Evolutionary conservation across 1,284 basidiomycete genomes (phyloP), one percentile per base, ranked within the genome.

Genomic region (Trichosporon sp.): DNA sequence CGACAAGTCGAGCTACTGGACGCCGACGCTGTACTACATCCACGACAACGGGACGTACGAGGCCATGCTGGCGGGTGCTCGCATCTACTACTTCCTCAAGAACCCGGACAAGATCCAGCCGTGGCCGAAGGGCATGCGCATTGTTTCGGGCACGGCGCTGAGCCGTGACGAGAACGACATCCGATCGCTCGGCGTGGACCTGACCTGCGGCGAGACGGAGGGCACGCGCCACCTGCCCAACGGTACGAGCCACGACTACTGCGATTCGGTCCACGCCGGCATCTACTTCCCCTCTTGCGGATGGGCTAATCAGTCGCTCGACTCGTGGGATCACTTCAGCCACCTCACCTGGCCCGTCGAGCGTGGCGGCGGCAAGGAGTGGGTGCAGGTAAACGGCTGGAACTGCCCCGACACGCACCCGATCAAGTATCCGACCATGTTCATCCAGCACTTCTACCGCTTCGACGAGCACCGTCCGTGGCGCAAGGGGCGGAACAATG

Each of bases 1-100:
- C 58, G 77, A 78, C 66, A 73, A 71, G 69, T 75, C 73, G n/a
- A 80, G 75, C 68, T 79, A 78, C 64, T 78, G 78, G 75, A 56
- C 69, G 2, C 76, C 77, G 68, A 40, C 40, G 19, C 25, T 63
- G 21, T 65, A 65, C 52, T 59, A 58, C 56, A 61, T 65, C n/a
- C 56, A 65, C 58, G 64, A 58, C 37, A 56, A 66, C 36, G 56
- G 56, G 21, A 63, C 59, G 31, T 66, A 52, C 59, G 61, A 63
- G 62, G 61, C 75, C 21, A 70, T 78, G 58, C 61, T 74, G 16
- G 63, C 65, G 31, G 62, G 60, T 10, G 61, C 65, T 14, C 73
- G 78, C 29, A 72, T 78, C 69, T 80, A 80, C 70, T 78, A 78
- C 69, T 78, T 74, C 67, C 37, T 46, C 36, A 52, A 37, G 64